Evolutionary conservation across 306 rosid genomes (phyloP), one percentile per base, ranked within the genome.

Genomic region (Fragaria ananassa): DNA sequence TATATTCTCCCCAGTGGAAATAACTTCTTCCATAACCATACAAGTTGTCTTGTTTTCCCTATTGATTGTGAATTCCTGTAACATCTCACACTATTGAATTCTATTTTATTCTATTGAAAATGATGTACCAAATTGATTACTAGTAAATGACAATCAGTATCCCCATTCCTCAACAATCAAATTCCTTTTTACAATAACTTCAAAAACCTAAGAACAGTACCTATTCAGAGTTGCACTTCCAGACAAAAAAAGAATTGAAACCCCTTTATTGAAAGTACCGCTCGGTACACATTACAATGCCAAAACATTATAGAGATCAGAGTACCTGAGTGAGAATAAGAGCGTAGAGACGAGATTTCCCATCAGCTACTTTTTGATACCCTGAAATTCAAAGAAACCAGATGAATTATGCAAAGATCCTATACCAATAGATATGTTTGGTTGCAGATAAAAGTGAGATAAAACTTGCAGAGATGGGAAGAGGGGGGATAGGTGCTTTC

Each of bases 321-420:
- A 31, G 68, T 78, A 93, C 98, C 97, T 90, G 96, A 73, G 69
- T 31, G 27, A 79, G 23, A 72, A 90, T 78, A 65, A 87, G 86
- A 14, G 72, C 11, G 44, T 76, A 68, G 70, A 93, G 91, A 27
- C 81, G 84, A 42, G 88, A 83, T 77, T 87, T 91, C 57, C 91
- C 97, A 82, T 86, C 72, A 67, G 97, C 98, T 67, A 91, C 97
- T 83, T 74, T 82, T 74, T 90, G 97, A 85, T 91, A 94, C 79
- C 97, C 95, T 94, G 72, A 54, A 82, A 77, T 78, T 34, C 56
- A 35, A 79, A 25, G 21, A 27, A 12, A 17, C 42, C 45, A 25
- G 8, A 70, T 23, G 34, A 41, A 46, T 54, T 19, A 34, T 10
- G 25, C 42, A 34, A 18, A 66, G 17, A 13, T 8, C 19, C 10